phyloP scores from a whole-genome alignment of 305 asterid genomes.

The Salvia sclarea region DNA sequence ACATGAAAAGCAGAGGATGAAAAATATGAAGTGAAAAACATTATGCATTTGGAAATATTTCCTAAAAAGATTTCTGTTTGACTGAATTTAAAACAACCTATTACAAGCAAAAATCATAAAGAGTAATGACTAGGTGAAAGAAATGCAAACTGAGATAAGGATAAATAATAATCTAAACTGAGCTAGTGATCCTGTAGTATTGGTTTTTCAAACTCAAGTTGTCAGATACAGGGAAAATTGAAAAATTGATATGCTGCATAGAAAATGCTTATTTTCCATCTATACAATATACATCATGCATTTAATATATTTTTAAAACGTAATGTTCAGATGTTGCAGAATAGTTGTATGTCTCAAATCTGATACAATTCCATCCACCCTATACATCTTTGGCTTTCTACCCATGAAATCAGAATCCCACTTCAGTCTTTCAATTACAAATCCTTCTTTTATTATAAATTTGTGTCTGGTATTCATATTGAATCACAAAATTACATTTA shows the following conservation, averaged over 20 bases:
- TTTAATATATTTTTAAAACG: not conserved
- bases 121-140: not conserved
- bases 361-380: not conserved
- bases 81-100: not conserved
- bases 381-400: not conserved
- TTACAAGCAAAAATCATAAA: conserved; percentile 11
- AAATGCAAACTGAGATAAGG: not conserved
- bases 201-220: conserved; percentile 5
- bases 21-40: conserved; percentile 4
- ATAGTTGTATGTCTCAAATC: not conserved
- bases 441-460: not conserved
- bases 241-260: not conserved
- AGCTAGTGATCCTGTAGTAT: not conserved
- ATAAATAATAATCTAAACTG: conserved; percentile 8
- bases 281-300: not conserved
- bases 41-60: not conserved
- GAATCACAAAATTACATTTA: not conserved
- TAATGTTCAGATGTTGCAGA: not conserved
- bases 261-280: not conserved
- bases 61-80: not conserved
- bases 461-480: not conserved
- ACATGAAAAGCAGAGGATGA: conserved; percentile 1
- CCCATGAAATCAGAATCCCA: not conserved
- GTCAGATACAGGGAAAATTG: not conserved
- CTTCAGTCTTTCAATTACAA: not conserved